A percentile compares a stretch with the other conserved stretches of the same genome.
These are phyloP conservation scores for Agaricus blazei DNA, from an alignment of 768 basidiomycete genomes.

Conservation along the genomic window DNA sequence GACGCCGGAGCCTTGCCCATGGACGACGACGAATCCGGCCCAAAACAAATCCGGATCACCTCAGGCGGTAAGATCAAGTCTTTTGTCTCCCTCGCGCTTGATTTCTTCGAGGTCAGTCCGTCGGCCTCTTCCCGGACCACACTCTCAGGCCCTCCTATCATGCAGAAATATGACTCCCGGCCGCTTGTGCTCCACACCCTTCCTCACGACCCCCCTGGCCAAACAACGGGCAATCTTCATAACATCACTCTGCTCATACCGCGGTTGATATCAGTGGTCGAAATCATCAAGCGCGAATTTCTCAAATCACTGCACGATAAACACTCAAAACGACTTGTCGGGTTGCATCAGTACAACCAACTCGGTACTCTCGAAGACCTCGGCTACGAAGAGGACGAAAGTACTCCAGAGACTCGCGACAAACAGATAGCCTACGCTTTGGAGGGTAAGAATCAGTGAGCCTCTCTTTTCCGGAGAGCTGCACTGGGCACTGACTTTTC, in stretches of 20 bases:
- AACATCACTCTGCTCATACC: conserved; percentile 41
- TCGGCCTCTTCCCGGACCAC: neutral
- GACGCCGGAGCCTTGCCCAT: neutral
- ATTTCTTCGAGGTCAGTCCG: conserved; percentile 43
- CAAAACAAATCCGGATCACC: conserved; percentile 42
- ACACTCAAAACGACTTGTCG: conserved; percentile 35
- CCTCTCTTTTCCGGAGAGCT: conserved; percentile 9
- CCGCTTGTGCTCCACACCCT: conserved; percentile 58
- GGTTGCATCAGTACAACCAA: conserved; percentile 77
- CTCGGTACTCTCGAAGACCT: conserved; percentile 50
- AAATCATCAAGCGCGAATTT: conserved; percentile 84
- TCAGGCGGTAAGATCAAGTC: conserved; percentile 47
- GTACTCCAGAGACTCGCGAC: conserved; percentile 27
- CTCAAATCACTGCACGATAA: conserved; percentile 44
- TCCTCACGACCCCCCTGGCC: conserved; percentile 25
- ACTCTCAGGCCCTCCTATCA: neutral
- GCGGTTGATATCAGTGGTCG: conserved; percentile 69
- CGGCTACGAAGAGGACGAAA: conserved; percentile 17
- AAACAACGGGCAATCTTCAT: conserved; percentile 6
- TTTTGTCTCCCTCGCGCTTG: conserved; percentile 50
- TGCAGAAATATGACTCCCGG: conserved; percentile 41
- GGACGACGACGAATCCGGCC: conserved; percentile 5
- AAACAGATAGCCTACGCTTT: conserved; percentile 38
- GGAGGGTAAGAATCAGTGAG: conserved; percentile 58
- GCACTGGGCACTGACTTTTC: neutral